Conservation (phyloP, 805 yeast genomes). For the Millerago galiae region DNA sequence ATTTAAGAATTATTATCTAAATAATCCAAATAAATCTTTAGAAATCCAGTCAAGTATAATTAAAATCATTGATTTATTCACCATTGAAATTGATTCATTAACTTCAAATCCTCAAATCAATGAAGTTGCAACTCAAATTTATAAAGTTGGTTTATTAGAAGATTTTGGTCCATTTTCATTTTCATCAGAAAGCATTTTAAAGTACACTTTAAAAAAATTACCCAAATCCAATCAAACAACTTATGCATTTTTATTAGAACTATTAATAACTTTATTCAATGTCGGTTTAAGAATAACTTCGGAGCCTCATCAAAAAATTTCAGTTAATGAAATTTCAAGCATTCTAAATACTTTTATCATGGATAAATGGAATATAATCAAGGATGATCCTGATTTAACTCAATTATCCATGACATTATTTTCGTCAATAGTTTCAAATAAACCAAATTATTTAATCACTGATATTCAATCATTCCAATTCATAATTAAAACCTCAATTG, state of each 20-base stretch:
- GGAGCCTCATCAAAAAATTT: conserved; percentile 2
- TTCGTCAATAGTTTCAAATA: conserved; percentile 39
- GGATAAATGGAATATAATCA: conserved; percentile 23
- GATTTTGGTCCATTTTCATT: conserved; percentile 64
- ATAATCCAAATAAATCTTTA: conserved; percentile 39
- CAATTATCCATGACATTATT: conserved; percentile 48
- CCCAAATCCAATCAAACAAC: conserved; percentile 6
- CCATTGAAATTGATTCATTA: conserved; percentile 32
- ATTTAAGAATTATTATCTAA: conserved; percentile 22
- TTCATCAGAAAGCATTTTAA: conserved; percentile 32
- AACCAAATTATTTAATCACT: conserved; percentile 42
- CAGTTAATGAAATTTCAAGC: conserved; percentile 10
- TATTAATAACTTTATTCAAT: conserved; percentile 14
- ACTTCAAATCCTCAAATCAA: conserved; percentile 43
- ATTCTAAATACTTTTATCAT: conserved; percentile 17
- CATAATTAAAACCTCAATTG: conserved; percentile 22
- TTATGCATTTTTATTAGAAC: conserved; percentile 12
- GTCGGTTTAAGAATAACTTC: conserved; percentile 11
- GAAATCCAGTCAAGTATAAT: conserved; percentile 37
- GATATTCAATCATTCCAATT: conserved; percentile 24
- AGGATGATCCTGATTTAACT: conserved; percentile 52
- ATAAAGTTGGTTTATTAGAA: conserved; percentile 62
- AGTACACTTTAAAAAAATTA: conserved; percentile 31
- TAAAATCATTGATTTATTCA: conserved; percentile 33
- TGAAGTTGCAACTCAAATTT: conserved; percentile 56